phyloP scores from a whole-genome alignment of 2,329 filamentous ascomycete genomes.

The Xylariaceae sp. region DNA sequence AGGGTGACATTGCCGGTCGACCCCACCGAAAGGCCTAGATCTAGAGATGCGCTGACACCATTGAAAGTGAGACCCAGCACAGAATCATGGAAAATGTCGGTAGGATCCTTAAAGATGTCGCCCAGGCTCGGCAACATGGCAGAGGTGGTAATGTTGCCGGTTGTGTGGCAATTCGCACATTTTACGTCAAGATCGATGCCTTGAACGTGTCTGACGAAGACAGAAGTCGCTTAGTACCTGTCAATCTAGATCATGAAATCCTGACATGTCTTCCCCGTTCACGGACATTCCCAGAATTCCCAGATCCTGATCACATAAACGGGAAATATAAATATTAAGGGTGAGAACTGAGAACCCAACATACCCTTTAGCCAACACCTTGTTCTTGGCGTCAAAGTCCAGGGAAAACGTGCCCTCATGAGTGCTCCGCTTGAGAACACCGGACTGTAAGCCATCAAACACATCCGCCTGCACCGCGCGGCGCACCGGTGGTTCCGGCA shows the following conservation, averaged over 20 bases:
- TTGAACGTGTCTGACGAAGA: slow-evolving; percentile 17
- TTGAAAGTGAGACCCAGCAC: slow-evolving; percentile 26
- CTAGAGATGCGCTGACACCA: slow-evolving; percentile 27
- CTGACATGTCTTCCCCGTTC: no score
- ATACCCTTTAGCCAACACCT: slow-evolving; percentile 25
- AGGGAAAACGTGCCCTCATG: slow-evolving; percentile 10
- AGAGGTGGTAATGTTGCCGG: slow-evolving; percentile 22
- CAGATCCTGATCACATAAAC: neutral
- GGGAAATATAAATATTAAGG: no score
- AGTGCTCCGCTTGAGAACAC: slow-evolving; percentile 15
- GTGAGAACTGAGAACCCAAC: neutral
- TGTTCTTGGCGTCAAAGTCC: slow-evolving; percentile 9
- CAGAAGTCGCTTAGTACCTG: no score
- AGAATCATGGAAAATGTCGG: slow-evolving; percentile 26
- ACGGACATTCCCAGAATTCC: neutral
- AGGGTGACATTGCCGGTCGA: slow-evolving; percentile 21
- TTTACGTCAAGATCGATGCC: slow-evolving; percentile 20
- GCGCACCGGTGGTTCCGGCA: slow-evolving; percentile 3
- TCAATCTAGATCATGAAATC: no score
- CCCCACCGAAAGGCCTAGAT: slow-evolving; percentile 21
- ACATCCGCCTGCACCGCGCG: neutral
- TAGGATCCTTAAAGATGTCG: slow-evolving; percentile 24
- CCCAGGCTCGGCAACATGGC: slow-evolving; percentile 27
- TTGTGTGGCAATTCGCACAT: slow-evolving; percentile 27
- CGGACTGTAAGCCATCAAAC: neutral